A percentile compares a stretch with the other conserved stretches of the same genome.
phyloP scores from a whole-genome alignment of 176 grass and related monocot species.

The Triticum turgidum region DNA sequence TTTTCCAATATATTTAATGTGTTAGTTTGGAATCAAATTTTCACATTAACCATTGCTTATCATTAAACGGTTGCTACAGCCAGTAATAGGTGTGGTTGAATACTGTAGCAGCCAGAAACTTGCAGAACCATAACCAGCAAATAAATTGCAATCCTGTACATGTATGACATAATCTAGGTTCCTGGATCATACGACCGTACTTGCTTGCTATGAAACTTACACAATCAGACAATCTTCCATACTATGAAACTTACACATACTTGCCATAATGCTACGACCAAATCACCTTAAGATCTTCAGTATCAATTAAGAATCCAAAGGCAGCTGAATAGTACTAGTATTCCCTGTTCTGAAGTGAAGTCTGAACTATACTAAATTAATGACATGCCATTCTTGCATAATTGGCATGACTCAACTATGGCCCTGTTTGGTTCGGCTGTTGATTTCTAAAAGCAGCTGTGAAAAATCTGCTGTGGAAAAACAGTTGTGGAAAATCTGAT shows the following conservation, averaged over 20 bases:
- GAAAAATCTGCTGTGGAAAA: no score
- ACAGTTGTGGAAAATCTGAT: no score
- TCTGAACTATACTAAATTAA: neutral
- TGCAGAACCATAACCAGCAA: conserved; percentile 1
- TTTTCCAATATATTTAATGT: conserved; percentile 5
- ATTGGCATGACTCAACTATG: conserved; percentile 9
- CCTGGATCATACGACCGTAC: neutral
- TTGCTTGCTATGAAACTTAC: neutral
- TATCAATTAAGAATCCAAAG: conserved; percentile 14
- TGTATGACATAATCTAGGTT: conserved; percentile 16
- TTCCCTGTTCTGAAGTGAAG: neutral
- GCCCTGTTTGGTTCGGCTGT: no score
- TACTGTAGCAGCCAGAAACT: conserved; percentile 1
- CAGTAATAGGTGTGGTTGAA: neutral
- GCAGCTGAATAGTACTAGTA: conserved; percentile 1
- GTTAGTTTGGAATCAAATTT: conserved; percentile 17
- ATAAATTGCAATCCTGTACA: neutral
- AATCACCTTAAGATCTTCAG: conserved; percentile 16
- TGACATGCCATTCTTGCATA: neutral
- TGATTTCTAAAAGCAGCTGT: no score
- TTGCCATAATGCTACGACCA: neutral
- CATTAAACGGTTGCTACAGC: conserved; percentile 4
- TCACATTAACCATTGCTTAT: neutral
- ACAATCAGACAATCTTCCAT: neutral
- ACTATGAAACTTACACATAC: conserved; percentile 2